Evolutionary conservation across 208 protist species (phyloP).

Genomic region (Phytomonas francai): DNA sequence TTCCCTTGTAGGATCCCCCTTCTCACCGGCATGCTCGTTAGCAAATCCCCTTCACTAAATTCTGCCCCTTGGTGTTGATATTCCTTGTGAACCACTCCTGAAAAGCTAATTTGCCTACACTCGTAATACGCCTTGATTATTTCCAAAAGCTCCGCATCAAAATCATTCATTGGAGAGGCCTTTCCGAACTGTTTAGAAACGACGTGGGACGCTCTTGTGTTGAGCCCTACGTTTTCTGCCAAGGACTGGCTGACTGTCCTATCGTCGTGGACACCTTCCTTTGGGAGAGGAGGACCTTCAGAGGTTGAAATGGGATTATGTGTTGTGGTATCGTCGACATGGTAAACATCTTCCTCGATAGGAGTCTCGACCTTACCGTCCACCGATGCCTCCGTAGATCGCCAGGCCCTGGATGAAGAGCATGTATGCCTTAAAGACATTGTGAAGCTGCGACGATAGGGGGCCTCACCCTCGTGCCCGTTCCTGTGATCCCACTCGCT

Average conservation of each 20-base stretch:
- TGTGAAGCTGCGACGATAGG: neutral
- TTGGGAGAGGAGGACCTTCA: neutral
- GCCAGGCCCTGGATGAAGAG: neutral
- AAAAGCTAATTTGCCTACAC: slow-evolving; percentile 10
- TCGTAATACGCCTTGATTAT: slow-evolving; percentile 43
- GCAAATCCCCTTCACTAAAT: neutral
- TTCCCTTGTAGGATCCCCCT: neutral
- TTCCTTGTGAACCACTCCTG: neutral
- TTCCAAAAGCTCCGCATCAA: slow-evolving; percentile 36
- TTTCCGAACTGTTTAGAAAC: neutral
- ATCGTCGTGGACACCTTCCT: neutral
- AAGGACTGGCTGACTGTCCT: neutral
- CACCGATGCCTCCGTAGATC: neutral
- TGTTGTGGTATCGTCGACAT: neutral
- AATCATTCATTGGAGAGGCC: slow-evolving; percentile 23
- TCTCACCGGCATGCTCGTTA: neutral
- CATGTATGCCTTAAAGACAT: neutral
- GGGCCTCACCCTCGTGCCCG: neutral
- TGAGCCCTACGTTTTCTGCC: neutral
- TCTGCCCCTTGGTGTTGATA: neutral
- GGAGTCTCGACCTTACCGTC: neutral
- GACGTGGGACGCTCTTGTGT: neutral
- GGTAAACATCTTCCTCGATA: neutral
- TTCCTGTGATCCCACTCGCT: neutral
- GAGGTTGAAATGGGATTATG: neutral